phyloP scores from a whole-genome alignment of 441 rosid species.

The Populus hybrid region DNA sequence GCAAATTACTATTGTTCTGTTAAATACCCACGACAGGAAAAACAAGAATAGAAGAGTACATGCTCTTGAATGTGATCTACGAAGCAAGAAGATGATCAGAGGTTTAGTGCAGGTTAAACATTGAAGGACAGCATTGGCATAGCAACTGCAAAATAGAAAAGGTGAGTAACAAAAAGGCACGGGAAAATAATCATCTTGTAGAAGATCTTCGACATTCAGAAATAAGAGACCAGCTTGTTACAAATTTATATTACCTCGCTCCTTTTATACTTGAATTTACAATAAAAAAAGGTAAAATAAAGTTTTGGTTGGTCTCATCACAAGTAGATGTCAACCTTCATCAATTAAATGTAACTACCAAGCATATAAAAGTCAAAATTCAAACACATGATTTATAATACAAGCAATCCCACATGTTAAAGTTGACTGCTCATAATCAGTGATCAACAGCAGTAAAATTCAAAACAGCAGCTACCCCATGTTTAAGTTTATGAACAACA shows the following conservation, averaged over 20 bases:
- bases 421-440: background rate
- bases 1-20: background rate
- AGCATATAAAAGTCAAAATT: background rate
- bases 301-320: background rate
- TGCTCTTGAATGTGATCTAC: constrained; percentile 69
- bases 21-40: constrained; percentile 1
- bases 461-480: background rate
- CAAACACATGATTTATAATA: background rate
- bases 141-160: constrained; percentile 60
- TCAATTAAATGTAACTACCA: background rate
- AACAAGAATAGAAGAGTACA: constrained; percentile 40
- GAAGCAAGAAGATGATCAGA: constrained; percentile 66
- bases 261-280: background rate
- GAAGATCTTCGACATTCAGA: constrained; percentile 9
- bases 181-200: constrained; percentile 1
- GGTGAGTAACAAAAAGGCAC: constrained; percentile 7
- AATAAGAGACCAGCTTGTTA: background rate
- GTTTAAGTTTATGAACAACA: background rate
- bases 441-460: background rate
- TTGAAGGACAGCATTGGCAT: constrained; percentile 91
- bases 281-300: background rate
- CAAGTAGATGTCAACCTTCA: background rate
- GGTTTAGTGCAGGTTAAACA: constrained; percentile 84
- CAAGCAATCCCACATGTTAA: background rate
- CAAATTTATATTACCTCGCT: background rate